These are phyloP conservation scores for Mycena filopes DNA, from an alignment of 768 basidiomycete species.

Conservation along the genomic window DNA sequence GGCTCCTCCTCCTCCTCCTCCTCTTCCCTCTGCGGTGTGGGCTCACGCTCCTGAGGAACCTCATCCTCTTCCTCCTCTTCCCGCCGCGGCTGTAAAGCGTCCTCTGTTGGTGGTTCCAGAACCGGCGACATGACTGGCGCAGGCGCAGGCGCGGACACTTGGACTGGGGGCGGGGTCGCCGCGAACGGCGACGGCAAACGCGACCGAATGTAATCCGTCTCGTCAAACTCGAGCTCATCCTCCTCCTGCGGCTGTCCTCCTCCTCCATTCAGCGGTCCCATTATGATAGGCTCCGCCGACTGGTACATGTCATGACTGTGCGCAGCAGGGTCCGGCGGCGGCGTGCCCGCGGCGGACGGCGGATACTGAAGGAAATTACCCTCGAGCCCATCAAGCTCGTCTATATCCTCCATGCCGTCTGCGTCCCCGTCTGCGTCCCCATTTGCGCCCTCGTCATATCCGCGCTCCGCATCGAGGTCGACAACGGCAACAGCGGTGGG, in stretches of 20 bases:
- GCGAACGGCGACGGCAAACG: constrained; percentile 32
- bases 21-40: no score
- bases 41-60: no score
- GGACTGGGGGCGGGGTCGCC: constrained; percentile 19
- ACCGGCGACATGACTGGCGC: background rate
- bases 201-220: constrained; percentile 29
- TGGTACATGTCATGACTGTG: no score
- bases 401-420: constrained; percentile 14
- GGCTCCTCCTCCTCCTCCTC: no score
- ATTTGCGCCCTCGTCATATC: background rate
- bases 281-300: no score
- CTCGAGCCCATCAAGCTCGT: constrained; percentile 7
- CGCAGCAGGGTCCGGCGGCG: background rate
- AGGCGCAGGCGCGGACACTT: background rate
- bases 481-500: background rate
- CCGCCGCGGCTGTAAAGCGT: no score
- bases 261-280: no score
- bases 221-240: constrained; percentile 32
- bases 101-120: no score
- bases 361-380: constrained; percentile 19
- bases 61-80: no score
- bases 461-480: constrained; percentile 1
- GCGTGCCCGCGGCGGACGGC: constrained; percentile 9
- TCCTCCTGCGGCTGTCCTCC: background rate
- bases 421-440: no score